Evolutionary conservation across 306 rosid species (phyloP), one percentile per base, ranked within the genome.

Genomic region (Morella rubra): DNA sequence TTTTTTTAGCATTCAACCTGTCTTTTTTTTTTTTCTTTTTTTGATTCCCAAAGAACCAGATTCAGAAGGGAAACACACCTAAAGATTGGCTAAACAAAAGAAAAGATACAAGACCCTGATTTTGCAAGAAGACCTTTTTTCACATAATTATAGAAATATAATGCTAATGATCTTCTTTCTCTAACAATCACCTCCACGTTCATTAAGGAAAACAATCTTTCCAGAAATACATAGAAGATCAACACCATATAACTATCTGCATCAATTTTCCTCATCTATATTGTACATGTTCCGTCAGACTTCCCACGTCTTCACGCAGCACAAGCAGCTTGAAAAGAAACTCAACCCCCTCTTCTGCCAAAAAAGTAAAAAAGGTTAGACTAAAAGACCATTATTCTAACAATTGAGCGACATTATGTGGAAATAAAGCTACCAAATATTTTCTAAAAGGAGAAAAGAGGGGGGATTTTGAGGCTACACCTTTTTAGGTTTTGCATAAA

Each of bases 321-420:
- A 82, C 98, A 94, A 86, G 91, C 98, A 94, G 85, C 91, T 83
- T 85, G 88, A 77, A 79, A 92, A 85, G 82, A 90, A 86, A 14
- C 96, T 66, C 78, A 90, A 19, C n/a, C 95, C 95, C 66, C 95
- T 85, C 89, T 86, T 92, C 98, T 92, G 96, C 91, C 81, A 59
- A 55, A 79, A 15, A 76, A 80, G 7, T 22, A 37, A 58, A 70
- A 49, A 24, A 15, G 61, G 37, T 32, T 0, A 46, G 72, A 27
- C 41, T 32, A 40, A 51, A 41, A 71, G 1, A 44, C 58, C 49
- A 61, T 41, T 5, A 37, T 22, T 54, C 20, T 11, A 46, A 45
- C 9, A 9, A 46, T 71, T 8, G 20, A 44, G 24, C 14, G 5
- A 4, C 3, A 20, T 46, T 44, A 16, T 1, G 18, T 6, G 55